Percentiles rank a stretch among this genome's conserved stretches.
Evolutionary conservation across 2,329 filamentous ascomycete species (phyloP).

Genomic region (Aspergillus fructus): DNA sequence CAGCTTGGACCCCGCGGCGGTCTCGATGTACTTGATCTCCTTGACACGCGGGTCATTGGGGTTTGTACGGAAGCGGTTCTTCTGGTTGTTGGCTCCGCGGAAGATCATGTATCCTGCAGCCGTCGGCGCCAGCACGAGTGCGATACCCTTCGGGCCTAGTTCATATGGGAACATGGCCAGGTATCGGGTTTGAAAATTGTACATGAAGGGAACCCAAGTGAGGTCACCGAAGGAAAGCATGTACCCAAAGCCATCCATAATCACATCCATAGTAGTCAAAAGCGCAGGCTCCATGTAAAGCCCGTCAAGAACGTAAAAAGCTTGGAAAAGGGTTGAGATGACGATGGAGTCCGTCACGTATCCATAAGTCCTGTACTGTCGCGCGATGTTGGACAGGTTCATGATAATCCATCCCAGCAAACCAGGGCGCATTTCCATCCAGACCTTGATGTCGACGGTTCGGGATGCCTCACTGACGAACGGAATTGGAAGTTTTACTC

Average conservation of each 20-base stretch:
- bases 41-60: conserved; percentile 75
- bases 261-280: conserved; percentile 92
- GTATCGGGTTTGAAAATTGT: conserved; percentile 81
- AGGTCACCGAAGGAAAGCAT: conserved; percentile 94
- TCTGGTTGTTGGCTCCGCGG: conserved; percentile 89
- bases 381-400: conserved; percentile 79
- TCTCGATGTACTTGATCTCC: conserved; percentile 84
- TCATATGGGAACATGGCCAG: conserved; percentile 76
- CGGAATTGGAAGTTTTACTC: conserved; percentile 65
- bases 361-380: conserved; percentile 83
- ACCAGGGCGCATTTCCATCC: conserved; percentile 86
- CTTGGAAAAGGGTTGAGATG: conserved; percentile 74
- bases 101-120: conserved; percentile 82
- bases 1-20: conserved; percentile 75
- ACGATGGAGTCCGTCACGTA: conserved; percentile 83
- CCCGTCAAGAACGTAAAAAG: conserved; percentile 79
- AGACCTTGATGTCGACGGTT: conserved; percentile 86
- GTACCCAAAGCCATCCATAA: conserved; percentile 87
- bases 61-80: conserved; percentile 89
- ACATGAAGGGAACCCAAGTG: conserved; percentile 89
- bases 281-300: conserved; percentile 86
- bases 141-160: conserved; percentile 68
- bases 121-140: conserved; percentile 66
- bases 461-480: conserved; percentile 61
- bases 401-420: conserved; percentile 86